Evolutionary conservation across 805 yeast species (phyloP).

Genomic region (Candida vaughaniae): DNA sequence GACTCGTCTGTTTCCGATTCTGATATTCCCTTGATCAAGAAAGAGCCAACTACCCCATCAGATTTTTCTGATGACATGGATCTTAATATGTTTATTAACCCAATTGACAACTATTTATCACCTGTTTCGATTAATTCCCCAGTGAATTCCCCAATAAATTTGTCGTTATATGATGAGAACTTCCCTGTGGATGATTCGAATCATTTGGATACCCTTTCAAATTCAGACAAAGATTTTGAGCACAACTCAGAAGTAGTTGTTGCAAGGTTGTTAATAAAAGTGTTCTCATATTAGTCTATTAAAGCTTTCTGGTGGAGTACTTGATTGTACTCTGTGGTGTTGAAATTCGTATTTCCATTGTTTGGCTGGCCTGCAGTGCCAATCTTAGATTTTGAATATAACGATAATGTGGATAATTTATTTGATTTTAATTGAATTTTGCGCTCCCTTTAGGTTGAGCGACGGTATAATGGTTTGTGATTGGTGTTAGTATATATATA

Average conservation of each 20-base stretch:
- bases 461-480: constrained; percentile 7
- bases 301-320: constrained; percentile 4
- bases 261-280: background rate
- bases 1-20: background rate
- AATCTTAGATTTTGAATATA: constrained; percentile 12
- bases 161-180: constrained; percentile 24
- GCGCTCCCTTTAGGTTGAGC: constrained; percentile 14
- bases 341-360: constrained; percentile 1
- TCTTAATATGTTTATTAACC: constrained; percentile 3
- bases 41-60: background rate
- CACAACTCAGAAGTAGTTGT: constrained; percentile 48
- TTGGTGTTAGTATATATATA: too few species aligned
- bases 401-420: constrained; percentile 7
- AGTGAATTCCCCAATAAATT: constrained; percentile 38
- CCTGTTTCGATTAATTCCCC: constrained; percentile 44
- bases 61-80: background rate
- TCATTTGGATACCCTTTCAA: constrained; percentile 15
- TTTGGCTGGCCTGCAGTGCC: constrained; percentile 18
- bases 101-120: constrained; percentile 31
- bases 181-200: constrained; percentile 9
- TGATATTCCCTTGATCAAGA: too few species aligned
- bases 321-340: constrained; percentile 4
- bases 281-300: constrained; percentile 1
- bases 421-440: constrained; percentile 9
- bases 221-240: constrained; percentile 31